phyloP scores from a whole-genome alignment of 1,139 yeast species.

The Scheffersomyces titani region DNA sequence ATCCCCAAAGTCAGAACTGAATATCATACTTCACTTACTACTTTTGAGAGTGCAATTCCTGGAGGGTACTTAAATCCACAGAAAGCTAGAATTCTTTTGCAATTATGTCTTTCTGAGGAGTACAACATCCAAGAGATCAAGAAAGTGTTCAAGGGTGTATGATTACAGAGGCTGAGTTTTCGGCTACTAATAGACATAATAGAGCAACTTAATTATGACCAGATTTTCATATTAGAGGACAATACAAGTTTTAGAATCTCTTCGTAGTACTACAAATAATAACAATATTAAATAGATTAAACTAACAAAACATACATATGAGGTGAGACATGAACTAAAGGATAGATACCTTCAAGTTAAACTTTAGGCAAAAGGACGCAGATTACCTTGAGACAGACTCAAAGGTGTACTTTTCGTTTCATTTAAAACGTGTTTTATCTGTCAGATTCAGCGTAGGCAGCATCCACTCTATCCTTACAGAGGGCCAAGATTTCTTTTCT shows the following conservation, averaged over 20 bases:
- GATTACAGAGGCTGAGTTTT: not conserved
- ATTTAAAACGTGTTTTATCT: not conserved
- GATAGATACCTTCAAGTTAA: not conserved
- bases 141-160: conserved; percentile 48
- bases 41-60: conserved; percentile 44
- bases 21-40: conserved; percentile 8
- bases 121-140: conserved; percentile 43
- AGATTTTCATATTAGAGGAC: not conserved
- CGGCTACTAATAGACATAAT: not conserved
- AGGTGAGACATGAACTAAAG: not conserved
- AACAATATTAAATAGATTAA: not conserved
- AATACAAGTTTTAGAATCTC: not conserved
- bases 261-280: too few relatives aligned
- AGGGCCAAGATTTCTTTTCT: conserved; percentile 84
- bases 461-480: conserved; percentile 59
- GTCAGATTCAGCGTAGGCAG: conserved; percentile 38
- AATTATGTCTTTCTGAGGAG: conserved; percentile 52
- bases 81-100: conserved; percentile 61
- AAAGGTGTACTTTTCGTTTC: not conserved
- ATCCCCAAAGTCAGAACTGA: conserved; percentile 34
- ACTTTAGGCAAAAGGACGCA: not conserved
- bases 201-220: not conserved
- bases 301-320: not conserved
- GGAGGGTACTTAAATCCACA: conserved; percentile 72
- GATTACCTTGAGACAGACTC: not conserved